Conservation (phyloP, 148 eudicot species). For the Heliosperma pusillum region DNA sequence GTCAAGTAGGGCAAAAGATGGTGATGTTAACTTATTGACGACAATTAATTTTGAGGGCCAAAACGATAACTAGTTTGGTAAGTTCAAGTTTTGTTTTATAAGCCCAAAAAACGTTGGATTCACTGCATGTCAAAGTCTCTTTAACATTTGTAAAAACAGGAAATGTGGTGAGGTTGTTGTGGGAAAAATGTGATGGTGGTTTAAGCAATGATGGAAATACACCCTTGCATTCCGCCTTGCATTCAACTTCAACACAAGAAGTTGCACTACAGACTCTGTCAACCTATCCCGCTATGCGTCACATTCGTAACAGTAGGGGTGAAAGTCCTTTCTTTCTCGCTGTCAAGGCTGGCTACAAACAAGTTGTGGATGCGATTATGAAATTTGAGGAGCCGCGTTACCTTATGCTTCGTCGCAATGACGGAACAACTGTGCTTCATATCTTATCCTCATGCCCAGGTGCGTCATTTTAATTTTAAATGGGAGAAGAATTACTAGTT, state of each 20-base stretch:
- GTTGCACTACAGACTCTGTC: not conserved
- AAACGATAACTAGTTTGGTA: too few relatives aligned
- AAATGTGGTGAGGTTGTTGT: not conserved
- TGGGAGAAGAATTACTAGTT: too few relatives aligned
- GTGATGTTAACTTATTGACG: too few relatives aligned
- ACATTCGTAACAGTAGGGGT: not conserved
- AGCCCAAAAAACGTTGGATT: too few relatives aligned
- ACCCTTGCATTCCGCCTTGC: not conserved
- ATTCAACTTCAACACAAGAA: not conserved
- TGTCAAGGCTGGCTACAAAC: not conserved
- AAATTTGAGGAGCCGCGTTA: not conserved
- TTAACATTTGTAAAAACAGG: too few relatives aligned
- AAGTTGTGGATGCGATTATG: not conserved
- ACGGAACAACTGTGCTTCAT: not conserved
- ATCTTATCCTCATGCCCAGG: not conserved
- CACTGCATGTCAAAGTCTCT: too few relatives aligned
- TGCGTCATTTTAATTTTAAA: not conserved
- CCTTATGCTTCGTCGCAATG: not conserved
- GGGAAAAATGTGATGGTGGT: not conserved
- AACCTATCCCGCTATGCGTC: not conserved
- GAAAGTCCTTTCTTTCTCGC: slow-evolving; percentile 7
- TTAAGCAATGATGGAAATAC: not conserved
- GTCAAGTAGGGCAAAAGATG: too few relatives aligned
- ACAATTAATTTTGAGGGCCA: too few relatives aligned
- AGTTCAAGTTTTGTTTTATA: too few relatives aligned